These are phyloP conservation scores for Magnolia changhungtana DNA, from an alignment of 164 flowering plant genomes.

Conservation along the genomic window DNA sequence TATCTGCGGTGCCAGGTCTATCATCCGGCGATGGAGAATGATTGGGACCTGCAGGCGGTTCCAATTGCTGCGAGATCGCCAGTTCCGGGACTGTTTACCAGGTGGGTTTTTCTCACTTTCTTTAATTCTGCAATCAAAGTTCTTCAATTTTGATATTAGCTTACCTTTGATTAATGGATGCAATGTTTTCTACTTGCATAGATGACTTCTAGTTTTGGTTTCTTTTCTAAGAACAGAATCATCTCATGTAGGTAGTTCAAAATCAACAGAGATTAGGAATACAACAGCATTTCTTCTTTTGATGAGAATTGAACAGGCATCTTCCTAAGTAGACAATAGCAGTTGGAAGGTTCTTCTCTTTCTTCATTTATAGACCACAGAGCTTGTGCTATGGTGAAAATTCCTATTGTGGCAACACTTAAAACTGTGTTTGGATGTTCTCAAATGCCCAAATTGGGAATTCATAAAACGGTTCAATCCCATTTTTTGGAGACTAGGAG, in stretches of 20 bases:
- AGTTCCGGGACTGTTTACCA: constrained; percentile 57
- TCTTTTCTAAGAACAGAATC: no score
- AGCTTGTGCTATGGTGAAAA: not conserved
- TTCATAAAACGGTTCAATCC: not conserved
- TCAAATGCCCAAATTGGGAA: not conserved
- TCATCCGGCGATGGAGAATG: constrained; percentile 82
- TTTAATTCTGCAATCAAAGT: not conserved
- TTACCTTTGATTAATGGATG: no score
- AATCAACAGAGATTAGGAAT: no score
- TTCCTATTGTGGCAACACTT: no score
- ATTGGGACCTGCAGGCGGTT: constrained; percentile 95
- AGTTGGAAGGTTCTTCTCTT: not conserved
- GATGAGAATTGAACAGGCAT: no score
- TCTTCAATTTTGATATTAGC: not conserved
- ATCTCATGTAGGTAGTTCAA: no score
- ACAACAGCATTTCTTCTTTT: no score
- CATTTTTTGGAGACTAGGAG: not conserved
- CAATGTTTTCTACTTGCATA: no score
- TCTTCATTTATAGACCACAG: not conserved
- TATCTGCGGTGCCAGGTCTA: constrained; percentile 89
- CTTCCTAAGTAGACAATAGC: no score
- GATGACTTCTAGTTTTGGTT: no score
- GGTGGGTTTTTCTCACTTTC: constrained; percentile 37
- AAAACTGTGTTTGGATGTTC: not conserved
- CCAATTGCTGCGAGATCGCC: constrained; percentile 72